phyloP scores from a whole-genome alignment of 2,329 filamentous ascomycete species.

The Myriangium duriaei region DNA sequence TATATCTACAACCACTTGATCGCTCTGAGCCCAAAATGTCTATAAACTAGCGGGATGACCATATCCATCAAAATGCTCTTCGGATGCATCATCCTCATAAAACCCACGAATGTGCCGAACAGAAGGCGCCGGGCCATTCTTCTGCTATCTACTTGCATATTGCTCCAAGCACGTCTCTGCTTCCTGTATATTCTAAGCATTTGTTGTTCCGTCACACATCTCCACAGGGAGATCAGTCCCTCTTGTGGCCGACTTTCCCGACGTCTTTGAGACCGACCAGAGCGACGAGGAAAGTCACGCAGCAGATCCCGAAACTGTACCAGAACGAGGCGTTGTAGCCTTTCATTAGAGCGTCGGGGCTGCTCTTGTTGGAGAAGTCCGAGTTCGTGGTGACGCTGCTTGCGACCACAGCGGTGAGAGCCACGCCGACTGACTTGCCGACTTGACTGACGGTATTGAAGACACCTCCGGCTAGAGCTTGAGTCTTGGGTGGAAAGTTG shows the following conservation, averaged over 20 bases:
- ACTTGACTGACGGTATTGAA: conserved; percentile 35
- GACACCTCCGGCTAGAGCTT: conserved; percentile 33
- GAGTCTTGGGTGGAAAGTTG: conserved; percentile 28
- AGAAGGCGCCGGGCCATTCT: no score
- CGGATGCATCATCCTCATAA: no score
- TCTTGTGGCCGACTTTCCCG: conserved; percentile 33
- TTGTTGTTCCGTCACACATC: no score
- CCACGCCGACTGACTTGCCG: conserved; percentile 29
- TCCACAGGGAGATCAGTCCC: no score
- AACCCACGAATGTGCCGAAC: no score
- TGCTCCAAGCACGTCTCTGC: no score
- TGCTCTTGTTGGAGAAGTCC: conserved; percentile 18
- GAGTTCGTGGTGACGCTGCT: conserved; percentile 15
- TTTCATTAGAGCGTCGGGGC: conserved; percentile 25
- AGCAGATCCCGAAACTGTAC: conserved; percentile 27
- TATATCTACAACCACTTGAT: no score
- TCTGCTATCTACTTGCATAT: no score
- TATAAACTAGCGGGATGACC: no score
- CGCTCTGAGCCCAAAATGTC: no score
- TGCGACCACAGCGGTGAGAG: conserved; percentile 28
- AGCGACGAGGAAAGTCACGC: conserved; percentile 22
- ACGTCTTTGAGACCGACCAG: conserved; percentile 30
- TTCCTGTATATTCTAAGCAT: no score
- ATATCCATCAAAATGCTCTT: no score
- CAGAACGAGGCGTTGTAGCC: conserved; percentile 33